phyloP scores from a whole-genome alignment of 768 basidiomycete species.

The Obba rivulosa region DNA sequence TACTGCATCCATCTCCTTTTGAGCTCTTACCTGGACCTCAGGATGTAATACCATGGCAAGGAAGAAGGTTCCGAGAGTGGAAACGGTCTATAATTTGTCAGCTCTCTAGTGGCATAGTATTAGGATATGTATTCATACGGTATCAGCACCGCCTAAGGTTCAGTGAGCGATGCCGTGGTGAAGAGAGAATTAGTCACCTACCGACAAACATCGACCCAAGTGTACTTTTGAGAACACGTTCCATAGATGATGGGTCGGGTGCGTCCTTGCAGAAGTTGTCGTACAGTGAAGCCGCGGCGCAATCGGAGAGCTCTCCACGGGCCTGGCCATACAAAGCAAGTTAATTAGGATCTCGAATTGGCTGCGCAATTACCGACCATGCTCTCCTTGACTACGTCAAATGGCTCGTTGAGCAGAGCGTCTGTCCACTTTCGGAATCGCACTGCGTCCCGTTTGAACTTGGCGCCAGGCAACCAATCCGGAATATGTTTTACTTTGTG shows the following conservation, averaged over 20 bases:
- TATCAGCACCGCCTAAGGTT: conserved; percentile 13
- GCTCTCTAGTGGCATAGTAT: not conserved
- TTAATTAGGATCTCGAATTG: no score
- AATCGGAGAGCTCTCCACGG: not conserved
- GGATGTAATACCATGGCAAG: conserved; percentile 30
- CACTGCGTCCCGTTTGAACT: conserved; percentile 19
- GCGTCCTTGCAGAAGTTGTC: not conserved
- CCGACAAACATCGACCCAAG: conserved; percentile 15
- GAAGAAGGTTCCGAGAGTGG: conserved; percentile 22
- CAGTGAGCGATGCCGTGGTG: not conserved
- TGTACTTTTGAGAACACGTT: conserved; percentile 13
- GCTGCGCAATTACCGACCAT: conserved; percentile 11
- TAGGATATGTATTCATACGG: conserved; percentile 5
- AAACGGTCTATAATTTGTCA: conserved; percentile 10
- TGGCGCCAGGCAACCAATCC: conserved; percentile 23
- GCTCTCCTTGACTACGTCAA: conserved; percentile 15
- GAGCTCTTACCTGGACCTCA: conserved; percentile 27
- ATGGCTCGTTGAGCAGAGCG: conserved; percentile 16
- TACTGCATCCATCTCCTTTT: conserved; percentile 34
- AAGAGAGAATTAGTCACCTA: conserved; percentile 1
- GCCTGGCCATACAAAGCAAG: no score
- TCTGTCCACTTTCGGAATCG: conserved; percentile 12
- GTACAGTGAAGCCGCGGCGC: not conserved
- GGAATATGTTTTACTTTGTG: conserved; percentile 16
- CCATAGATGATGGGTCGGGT: conserved; percentile 7